These are phyloP conservation scores for Penicilliopsis zonata DNA, from an alignment of 495 filamentous ascomycete genomes.

Conservation along the genomic window DNA sequence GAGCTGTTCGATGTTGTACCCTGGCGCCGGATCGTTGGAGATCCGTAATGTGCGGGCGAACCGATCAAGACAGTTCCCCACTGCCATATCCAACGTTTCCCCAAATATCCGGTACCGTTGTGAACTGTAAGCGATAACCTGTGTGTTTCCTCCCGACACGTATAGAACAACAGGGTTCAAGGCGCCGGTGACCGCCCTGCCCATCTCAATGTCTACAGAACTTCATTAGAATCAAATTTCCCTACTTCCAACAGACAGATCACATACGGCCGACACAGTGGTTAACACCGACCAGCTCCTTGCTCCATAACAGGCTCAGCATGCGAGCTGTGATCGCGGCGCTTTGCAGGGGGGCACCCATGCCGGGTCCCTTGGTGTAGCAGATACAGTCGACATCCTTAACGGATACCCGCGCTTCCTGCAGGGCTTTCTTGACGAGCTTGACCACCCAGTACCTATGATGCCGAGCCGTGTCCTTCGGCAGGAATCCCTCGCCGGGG, in stretches of 20 bases:
- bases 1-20: constrained; percentile 96
- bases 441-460: constrained; percentile 77
- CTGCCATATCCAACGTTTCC: constrained; percentile 92
- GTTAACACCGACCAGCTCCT: constrained; percentile 82
- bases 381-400: constrained; percentile 79
- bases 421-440: constrained; percentile 64
- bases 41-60: constrained; percentile 87
- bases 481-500: constrained; percentile 87
- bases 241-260: neutral
- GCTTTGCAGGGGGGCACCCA: constrained; percentile 89
- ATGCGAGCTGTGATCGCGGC: constrained; percentile 80
- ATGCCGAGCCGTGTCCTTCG: constrained; percentile 89
- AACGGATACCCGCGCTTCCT: constrained; percentile 48
- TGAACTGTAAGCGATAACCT: constrained; percentile 92
- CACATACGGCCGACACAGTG: constrained; percentile 85
- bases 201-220: constrained; percentile 80
- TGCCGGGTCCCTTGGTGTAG: constrained; percentile 90
- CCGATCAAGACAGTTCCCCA: constrained; percentile 93
- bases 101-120: constrained; percentile 96
- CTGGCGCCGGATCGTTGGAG: constrained; percentile 89
- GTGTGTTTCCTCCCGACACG: constrained; percentile 93
- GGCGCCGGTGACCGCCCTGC: constrained; percentile 81
- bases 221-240: neutral
- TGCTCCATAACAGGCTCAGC: constrained; percentile 75
- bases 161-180: constrained; percentile 91